These are phyloP conservation scores for Candolleomyces eurysporus DNA, from an alignment of 768 basidiomycete genomes.

Conservation along the genomic window DNA sequence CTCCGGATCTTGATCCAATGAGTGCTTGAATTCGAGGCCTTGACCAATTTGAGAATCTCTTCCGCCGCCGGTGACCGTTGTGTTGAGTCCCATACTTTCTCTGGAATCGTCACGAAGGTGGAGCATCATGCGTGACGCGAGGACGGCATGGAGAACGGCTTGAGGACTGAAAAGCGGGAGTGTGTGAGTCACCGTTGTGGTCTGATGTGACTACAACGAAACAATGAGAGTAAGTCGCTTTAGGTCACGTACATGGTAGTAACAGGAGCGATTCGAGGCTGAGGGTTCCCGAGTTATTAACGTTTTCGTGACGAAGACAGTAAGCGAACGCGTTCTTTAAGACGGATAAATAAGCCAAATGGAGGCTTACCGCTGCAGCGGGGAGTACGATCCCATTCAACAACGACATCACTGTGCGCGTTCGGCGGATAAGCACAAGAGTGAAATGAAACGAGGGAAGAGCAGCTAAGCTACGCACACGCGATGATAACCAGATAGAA, in stretches of 20 bases:
- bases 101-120: neutral
- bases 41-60: no score
- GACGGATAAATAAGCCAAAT: neutral
- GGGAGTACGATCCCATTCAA: neutral
- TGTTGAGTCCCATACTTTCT: neutral
- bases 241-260: neutral
- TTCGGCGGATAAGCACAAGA: neutral
- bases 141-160: neutral
- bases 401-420: neutral
- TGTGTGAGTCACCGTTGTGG: neutral
- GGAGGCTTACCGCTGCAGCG: neutral
- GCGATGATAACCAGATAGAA: neutral
- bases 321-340: neutral
- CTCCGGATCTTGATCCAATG: no score
- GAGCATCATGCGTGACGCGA: neutral
- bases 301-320: neutral
- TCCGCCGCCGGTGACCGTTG: no score
- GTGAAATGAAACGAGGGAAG: no score
- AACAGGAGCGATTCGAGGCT: neutral
- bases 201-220: neutral
- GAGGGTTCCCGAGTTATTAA: neutral
- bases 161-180: neutral
- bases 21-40: no score
- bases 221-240: neutral
- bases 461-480: neutral